phyloP scores from a whole-genome alignment of 1,284 basidiomycete genomes.

The Tilletia walkeri region DNA sequence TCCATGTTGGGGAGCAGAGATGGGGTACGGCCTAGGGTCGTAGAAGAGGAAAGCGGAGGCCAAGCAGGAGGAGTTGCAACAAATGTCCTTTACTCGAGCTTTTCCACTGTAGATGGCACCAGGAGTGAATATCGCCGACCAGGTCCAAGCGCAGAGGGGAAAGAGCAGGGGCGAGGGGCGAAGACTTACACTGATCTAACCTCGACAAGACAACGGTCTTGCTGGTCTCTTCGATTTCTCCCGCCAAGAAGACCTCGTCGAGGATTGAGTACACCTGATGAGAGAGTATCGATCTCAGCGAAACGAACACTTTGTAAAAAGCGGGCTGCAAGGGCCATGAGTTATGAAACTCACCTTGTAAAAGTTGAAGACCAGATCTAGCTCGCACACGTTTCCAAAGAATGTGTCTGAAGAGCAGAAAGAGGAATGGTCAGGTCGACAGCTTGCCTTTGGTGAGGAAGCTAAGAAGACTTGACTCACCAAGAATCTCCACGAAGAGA shows the following conservation, averaged over 20 bases:
- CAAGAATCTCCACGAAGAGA: conserved; percentile 95
- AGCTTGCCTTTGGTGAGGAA: background rate
- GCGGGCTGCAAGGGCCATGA: conserved; percentile 21
- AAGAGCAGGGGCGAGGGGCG: background rate
- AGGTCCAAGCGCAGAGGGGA: background rate
- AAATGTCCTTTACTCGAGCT: background rate
- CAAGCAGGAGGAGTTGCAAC: too few species aligned
- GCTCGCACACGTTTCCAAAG: conserved; percentile 96
- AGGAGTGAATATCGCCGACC: background rate
- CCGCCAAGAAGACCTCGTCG: conserved; percentile 97
- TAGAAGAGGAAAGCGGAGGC: too few species aligned
- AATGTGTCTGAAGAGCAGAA: conserved; percentile 70
- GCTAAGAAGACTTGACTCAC: conserved; percentile 60
- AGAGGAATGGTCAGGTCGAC: background rate
- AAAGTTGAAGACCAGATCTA: conserved; percentile 96
- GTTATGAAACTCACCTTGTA: conserved; percentile 70
- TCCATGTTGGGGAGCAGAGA: too few species aligned
- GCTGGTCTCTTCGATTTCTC: conserved; percentile 96
- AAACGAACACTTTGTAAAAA: conserved; percentile 8
- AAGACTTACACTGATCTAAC: conserved; percentile 63
- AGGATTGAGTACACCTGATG: conserved; percentile 87
- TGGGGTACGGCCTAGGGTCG: too few species aligned
- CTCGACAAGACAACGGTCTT: conserved; percentile 89
- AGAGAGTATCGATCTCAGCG: background rate
- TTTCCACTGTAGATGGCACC: background rate